These are phyloP conservation scores for Camellia lanceoleosa DNA, from an alignment of 148 eudicot genomes.

Conservation along the genomic window DNA sequence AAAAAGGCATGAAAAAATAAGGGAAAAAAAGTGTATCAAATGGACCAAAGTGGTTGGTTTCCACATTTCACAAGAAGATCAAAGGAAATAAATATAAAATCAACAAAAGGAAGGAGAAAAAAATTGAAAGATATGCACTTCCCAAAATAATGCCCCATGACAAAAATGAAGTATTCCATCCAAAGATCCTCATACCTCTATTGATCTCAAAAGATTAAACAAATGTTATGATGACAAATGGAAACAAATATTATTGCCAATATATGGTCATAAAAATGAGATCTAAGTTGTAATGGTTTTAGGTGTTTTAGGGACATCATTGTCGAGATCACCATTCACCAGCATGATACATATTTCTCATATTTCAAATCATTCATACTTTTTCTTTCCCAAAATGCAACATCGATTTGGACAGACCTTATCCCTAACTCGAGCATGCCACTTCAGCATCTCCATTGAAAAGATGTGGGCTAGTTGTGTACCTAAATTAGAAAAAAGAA, in stretches of 20 bases:
- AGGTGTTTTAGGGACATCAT: background rate
- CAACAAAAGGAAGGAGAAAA: background rate
- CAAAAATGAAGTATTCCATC: background rate
- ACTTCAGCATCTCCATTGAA: conserved; percentile 72
- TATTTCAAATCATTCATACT: background rate
- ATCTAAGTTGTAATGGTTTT: background rate
- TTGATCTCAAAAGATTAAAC: too few relatives aligned
- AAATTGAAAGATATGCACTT: background rate
- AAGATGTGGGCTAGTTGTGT: conserved; percentile 95
- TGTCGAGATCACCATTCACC: background rate
- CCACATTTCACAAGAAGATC: background rate
- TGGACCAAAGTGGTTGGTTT: background rate
- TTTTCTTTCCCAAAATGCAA: background rate
- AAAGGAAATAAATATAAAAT: background rate
- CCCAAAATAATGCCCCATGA: background rate
- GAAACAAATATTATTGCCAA: background rate
- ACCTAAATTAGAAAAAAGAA: conserved; percentile 48
- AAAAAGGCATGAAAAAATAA: background rate
- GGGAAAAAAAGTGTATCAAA: background rate
- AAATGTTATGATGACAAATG: too few relatives aligned
- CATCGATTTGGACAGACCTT: conserved; percentile 41
- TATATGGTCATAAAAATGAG: background rate
- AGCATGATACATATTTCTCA: background rate
- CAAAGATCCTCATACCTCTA: background rate
- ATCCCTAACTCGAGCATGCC: conserved; percentile 71